Base-by-base conservation (phyloP, 768 basidiomycete genomes). In the Epithele typhae region DNA sequence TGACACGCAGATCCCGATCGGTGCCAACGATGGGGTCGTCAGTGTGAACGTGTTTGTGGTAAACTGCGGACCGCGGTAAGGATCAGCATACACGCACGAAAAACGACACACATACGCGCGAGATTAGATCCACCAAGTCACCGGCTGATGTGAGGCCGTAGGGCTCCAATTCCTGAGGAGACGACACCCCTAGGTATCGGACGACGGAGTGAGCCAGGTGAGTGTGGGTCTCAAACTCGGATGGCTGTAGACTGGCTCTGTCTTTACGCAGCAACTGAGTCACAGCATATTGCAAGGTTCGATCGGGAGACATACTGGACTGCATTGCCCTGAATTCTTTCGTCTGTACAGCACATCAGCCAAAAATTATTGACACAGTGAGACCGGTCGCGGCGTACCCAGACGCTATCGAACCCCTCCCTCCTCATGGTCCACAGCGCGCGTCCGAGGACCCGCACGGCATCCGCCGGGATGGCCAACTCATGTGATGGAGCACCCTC, bases 1-100 rank as follows among this genome's bases (percentile, higher is more conserved):
- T 0, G 89, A 87, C 12, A 94, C 75, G n/a, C 85, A 81, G 2
- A 84, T 82, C 5, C 95, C 95, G 27, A 97, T 71, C 0, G 93
- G 86, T 2, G 79, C 76, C 14, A 98, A 70, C 4, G 87, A 76
- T 0, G 87, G 81, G 0, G 84, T 78, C 1, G 92, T 84, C 9
- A 96, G 68, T 0, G 93, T 86, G 59, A 97, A 88, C 0, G 95
- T 85, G 62, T 99, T 99, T 6, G 90, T 88, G 9, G 81, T 79
- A 61, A 97, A 93, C 93, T 98, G 18, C 25, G 39, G n/a, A n/a
- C n/a, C n/a, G n/a, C n/a, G n/a, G n/a, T n/a, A n/a, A n/a, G n/a
- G n/a, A n/a, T n/a, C n/a, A n/a, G n/a, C n/a, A n/a, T n/a, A n/a
- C n/a, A n/a, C n/a, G n/a, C n/a, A n/a, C n/a, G n/a, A n/a, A n/a